Conservation (phyloP, 345 rosid genomes). For the Eucalyptus grandis region DNA sequence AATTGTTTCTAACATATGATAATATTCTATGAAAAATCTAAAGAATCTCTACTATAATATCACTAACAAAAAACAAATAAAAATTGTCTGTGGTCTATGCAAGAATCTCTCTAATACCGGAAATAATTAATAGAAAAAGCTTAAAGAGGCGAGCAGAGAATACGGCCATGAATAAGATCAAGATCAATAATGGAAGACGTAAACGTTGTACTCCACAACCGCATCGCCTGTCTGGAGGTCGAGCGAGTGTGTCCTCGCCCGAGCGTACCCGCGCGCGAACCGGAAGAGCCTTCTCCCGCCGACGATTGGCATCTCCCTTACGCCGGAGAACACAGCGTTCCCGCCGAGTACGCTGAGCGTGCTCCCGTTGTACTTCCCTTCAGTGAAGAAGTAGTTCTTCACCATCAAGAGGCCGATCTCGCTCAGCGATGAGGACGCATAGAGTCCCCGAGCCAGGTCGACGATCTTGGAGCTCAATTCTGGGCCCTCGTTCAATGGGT, state of each 20-base stretch:
- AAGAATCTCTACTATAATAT: neutral
- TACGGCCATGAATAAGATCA: neutral
- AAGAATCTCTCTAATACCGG: neutral
- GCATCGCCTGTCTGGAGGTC: neutral
- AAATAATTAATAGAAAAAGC: neutral
- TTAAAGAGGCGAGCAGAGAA: neutral
- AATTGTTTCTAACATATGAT: too few relatives aligned
- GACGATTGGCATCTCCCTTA: slow-evolving; percentile 5
- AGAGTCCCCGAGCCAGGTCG: slow-evolving; percentile 44
- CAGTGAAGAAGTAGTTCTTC: neutral
- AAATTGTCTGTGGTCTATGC: too few relatives aligned
- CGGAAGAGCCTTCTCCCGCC: slow-evolving; percentile 16
- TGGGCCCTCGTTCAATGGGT: slow-evolving; percentile 28
- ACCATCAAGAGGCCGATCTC: neutral
- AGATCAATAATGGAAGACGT: slow-evolving; percentile 14
- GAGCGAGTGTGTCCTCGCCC: slow-evolving; percentile 3
- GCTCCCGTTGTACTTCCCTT: neutral
- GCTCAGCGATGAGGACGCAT: slow-evolving; percentile 14
- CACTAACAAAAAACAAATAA: neutral
- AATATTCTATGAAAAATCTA: neutral
- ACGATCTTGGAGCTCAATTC: slow-evolving; percentile 24
- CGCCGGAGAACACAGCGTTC: neutral
- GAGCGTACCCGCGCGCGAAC: slow-evolving; percentile 13
- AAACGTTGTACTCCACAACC: slow-evolving; percentile 14
- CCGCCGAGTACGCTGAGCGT: neutral